A percentile compares a stretch with the other conserved stretches of the same genome.
phyloP scores from a whole-genome alignment of 2,329 filamentous ascomycete species.

The Raffaelea ambrosiae region DNA sequence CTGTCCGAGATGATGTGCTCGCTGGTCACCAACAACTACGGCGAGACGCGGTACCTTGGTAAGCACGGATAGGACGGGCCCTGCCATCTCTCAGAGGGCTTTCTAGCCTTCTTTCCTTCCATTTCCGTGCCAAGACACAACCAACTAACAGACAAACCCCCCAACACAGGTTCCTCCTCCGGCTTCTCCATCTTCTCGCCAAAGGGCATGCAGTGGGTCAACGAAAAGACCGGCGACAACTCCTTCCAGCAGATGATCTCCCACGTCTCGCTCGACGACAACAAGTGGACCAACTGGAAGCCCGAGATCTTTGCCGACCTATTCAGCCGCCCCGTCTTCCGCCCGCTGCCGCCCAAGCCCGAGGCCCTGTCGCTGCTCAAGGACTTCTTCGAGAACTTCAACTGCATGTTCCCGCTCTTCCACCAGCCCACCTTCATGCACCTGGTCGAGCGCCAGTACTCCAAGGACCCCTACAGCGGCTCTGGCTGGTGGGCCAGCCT shows the following conservation, averaged over 20 bases:
- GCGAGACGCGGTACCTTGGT: constrained; percentile 95
- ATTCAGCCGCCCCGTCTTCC: constrained; percentile 78
- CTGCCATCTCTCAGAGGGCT: no score
- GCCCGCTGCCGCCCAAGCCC: constrained; percentile 72
- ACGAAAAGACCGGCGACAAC: constrained; percentile 90
- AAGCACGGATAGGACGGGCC: constrained; percentile 18
- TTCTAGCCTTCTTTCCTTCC: constrained; percentile 1
- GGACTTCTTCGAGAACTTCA: constrained; percentile 98
- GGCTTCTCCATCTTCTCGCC: constrained; percentile 98
- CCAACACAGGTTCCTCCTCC: constrained; percentile 81
- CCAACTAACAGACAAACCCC: no score
- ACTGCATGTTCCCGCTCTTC: constrained; percentile 96
- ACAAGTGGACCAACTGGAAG: constrained; percentile 97
- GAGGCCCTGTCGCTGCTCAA: constrained; percentile 81
- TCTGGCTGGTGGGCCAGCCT: constrained; percentile 98
- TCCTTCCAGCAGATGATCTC: constrained; percentile 95
- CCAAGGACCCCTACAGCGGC: constrained; percentile 82
- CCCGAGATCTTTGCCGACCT: constrained; percentile 94
- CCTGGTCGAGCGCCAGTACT: constrained; percentile 89
- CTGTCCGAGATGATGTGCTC: constrained; percentile 99
- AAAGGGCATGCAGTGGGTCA: constrained; percentile 97
- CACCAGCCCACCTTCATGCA: constrained; percentile 99
- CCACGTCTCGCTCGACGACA: constrained; percentile 81
- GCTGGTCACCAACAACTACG: constrained; percentile 85
- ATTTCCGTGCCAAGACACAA: not conserved